Evolutionary conservation across 2,329 filamentous ascomycete species (phyloP).

Genomic region (Samsoniella hepiali): DNA sequence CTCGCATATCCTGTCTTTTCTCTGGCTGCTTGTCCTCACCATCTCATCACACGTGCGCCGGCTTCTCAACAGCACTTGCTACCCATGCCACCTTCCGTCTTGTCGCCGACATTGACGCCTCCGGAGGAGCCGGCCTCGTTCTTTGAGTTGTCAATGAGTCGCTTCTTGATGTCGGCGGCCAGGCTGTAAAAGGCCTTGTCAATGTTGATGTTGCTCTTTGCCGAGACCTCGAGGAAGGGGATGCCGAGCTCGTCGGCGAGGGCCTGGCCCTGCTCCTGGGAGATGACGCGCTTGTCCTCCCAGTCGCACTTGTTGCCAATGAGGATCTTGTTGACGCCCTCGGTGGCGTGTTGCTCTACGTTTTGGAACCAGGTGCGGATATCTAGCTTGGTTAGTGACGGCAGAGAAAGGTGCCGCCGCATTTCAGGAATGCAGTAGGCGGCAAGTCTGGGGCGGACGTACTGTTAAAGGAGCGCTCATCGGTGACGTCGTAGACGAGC

Average conservation of each 20-base stretch:
- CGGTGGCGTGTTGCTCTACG: slow-evolving; percentile 95
- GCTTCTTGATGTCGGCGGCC: slow-evolving; percentile 96
- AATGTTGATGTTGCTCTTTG: slow-evolving; percentile 99
- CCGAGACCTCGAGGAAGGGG: slow-evolving; percentile 96
- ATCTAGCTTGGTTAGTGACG: slow-evolving; percentile 52
- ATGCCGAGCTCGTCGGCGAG: slow-evolving; percentile 95
- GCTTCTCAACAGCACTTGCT: slow-evolving; percentile 72
- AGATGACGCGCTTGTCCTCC: slow-evolving; percentile 97
- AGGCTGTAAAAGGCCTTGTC: slow-evolving; percentile 97
- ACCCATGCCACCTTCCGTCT: slow-evolving; percentile 51
- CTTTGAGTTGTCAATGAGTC: slow-evolving; percentile 88
- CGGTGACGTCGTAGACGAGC: slow-evolving; percentile 97
- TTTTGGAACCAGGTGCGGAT: slow-evolving; percentile 99
- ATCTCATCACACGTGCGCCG: background rate
- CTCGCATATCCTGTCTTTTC: background rate
- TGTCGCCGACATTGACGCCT: slow-evolving; percentile 68
- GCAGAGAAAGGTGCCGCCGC: background rate
- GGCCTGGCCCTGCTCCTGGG: slow-evolving; percentile 87
- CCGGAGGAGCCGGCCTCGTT: slow-evolving; percentile 59
- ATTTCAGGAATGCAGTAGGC: background rate
- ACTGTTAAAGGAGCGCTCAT: slow-evolving; percentile 95
- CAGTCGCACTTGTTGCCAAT: slow-evolving; percentile 99
- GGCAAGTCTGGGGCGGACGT: slow-evolving; percentile 34
- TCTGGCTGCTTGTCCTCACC: background rate
- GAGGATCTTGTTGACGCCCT: slow-evolving; percentile 99